Evolutionary conservation across 805 yeast genomes (phyloP).

Genomic region (Dipodascus albidus): DNA sequence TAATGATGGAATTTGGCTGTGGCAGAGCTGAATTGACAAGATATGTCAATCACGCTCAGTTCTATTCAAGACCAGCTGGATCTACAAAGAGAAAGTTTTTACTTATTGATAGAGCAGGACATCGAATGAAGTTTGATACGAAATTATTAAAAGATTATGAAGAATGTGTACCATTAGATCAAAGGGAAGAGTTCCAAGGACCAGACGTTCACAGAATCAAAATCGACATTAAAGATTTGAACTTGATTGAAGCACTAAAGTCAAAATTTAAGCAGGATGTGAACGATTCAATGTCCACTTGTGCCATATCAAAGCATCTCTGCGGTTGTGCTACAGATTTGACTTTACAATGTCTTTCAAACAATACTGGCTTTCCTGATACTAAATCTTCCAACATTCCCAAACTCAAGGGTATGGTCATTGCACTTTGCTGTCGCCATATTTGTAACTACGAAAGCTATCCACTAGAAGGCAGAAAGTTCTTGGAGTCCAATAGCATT

Average conservation of each 20-base stretch:
- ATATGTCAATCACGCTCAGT: constrained; percentile 29
- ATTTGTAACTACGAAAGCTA: constrained; percentile 55
- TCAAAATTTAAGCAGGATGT: neutral
- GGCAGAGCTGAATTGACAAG: constrained; percentile 80
- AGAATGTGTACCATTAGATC: constrained; percentile 7
- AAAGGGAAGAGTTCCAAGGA: neutral
- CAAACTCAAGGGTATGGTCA: constrained; percentile 46
- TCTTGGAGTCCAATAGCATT: constrained; percentile 24
- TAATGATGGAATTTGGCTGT: constrained; percentile 74
- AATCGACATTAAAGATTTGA: constrained; percentile 71
- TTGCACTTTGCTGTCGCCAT: constrained; percentile 93
- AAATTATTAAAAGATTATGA: constrained; percentile 47
- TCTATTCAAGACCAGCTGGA: constrained; percentile 1
- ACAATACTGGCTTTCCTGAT: constrained; percentile 10
- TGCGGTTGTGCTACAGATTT: constrained; percentile 94
- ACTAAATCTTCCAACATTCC: constrained; percentile 2
- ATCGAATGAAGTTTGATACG: constrained; percentile 66
- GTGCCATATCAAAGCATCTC: constrained; percentile 75
- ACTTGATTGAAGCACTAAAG: constrained; percentile 34
- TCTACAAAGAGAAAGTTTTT: constrained; percentile 31
- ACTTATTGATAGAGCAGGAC: constrained; percentile 65
- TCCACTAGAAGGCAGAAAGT: constrained; percentile 35
- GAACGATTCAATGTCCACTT: constrained; percentile 4
- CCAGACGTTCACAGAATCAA: constrained; percentile 42
- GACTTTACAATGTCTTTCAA: constrained; percentile 53